Evolutionary conservation across 495 filamentous ascomycete genomes (phyloP), one percentile per base, ranked within the genome.

Genomic region (Tetracladium marchalianum): DNA sequence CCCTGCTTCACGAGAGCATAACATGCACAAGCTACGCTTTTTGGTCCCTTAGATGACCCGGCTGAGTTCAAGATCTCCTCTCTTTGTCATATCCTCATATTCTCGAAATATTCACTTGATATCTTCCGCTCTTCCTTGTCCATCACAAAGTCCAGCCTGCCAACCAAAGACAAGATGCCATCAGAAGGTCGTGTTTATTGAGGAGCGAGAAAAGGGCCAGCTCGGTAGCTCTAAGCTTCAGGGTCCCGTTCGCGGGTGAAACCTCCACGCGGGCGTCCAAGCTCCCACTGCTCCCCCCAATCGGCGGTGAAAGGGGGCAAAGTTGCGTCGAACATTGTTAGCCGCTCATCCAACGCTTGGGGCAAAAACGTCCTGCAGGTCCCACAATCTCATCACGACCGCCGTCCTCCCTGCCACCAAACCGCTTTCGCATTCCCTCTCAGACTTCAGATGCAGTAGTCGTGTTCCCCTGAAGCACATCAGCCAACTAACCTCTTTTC

Each of bases 351-450:
- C 11, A 15, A 47, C 47, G 24, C 33, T 50, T n/a, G 33, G 34
- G 41, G 17, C n/a, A n/a, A 17, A 35, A 37, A 15, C 35, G n/a
- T 33, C 41, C 33, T 54, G 52, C 52, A 54, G 34, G 43, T 31
- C 17, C 27, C 35, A 43, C 22, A 22, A 4, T 46, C 44, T 36
- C 35, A 46, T 37, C 44, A 39, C 44, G n/a, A 37, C 27, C 13
- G 9, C 16, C 15, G 6, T 12, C 24, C 36, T 48, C 15, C 27
- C 46, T 31, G 17, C 27, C 35, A 11, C 22, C 22, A 27, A 7
- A 27, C 22, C 22, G 22, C 22, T 3, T 27, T 27, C 35, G 34
- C 22, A 43, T n/a, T 10, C 24, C 24, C 27, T 32, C 40, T n/a
- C n/a, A 7, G 7, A 27, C 22, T 27, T 27, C 22, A 27, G 22